phyloP scores from a whole-genome alignment of 176 grass and related monocot species.

The Ananas comosus region DNA sequence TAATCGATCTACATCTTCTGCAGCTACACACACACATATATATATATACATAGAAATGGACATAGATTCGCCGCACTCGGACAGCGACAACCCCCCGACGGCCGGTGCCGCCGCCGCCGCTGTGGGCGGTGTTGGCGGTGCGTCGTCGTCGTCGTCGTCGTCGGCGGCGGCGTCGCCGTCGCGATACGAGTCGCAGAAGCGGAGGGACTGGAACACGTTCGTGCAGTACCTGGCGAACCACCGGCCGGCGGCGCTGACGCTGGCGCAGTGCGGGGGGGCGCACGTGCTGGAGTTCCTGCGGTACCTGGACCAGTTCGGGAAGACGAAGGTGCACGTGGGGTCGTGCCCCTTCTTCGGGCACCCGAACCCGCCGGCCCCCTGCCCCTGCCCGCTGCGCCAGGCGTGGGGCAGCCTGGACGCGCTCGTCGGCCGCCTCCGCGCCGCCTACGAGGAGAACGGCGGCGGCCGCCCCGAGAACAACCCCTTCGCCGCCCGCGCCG shows the following conservation, averaged over 20 bases:
- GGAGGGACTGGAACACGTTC: constrained; percentile 71
- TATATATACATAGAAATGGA: too few relatives aligned
- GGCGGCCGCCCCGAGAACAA: constrained; percentile 65
- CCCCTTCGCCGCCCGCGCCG: constrained; percentile 72
- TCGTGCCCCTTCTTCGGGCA: constrained; percentile 82
- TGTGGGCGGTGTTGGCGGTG: too few relatives aligned
- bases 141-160: constrained; percentile 27
- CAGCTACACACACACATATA: too few relatives aligned
- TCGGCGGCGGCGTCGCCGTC: constrained; percentile 45
- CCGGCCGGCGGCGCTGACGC: constrained; percentile 55
- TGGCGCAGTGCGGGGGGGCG: constrained; percentile 32
- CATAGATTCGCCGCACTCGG: too few relatives aligned
- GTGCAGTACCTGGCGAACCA: constrained; percentile 70
- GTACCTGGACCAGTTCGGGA: constrained; percentile 79
- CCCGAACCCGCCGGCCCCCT: constrained; percentile 65
- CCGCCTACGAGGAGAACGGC: constrained; percentile 87
- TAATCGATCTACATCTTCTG: too few relatives aligned
- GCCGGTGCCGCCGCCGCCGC: not conserved
- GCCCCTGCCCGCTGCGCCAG: constrained; percentile 80
- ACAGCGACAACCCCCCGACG: too few relatives aligned
- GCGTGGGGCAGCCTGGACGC: constrained; percentile 96
- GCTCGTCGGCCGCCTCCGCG: constrained; percentile 72
- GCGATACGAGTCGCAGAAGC: constrained; percentile 66
- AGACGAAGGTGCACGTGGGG: constrained; percentile 57
- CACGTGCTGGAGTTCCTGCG: constrained; percentile 82